Evolutionary conservation across 331 rosid species (phyloP).

Genomic region (Quercus lobata): DNA sequence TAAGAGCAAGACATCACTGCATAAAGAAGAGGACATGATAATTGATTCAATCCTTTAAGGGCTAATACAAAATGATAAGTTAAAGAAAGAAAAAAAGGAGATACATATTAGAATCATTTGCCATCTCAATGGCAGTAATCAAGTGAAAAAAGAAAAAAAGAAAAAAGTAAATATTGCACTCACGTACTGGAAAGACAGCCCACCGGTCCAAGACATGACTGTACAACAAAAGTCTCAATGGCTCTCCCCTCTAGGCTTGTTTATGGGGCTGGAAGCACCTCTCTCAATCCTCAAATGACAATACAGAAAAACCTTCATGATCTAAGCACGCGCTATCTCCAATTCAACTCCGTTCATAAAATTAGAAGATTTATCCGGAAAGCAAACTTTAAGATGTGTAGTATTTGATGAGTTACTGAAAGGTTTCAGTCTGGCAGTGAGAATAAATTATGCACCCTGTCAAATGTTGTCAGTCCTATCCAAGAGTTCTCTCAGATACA

Average conservation of each 20-base stretch:
- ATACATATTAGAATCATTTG: constrained; percentile 1
- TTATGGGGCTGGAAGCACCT: constrained; percentile 16
- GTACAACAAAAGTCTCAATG: constrained; percentile 27
- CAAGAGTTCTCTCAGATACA: constrained; percentile 34
- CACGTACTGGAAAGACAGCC: constrained; percentile 8
- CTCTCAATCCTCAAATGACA: constrained; percentile 33
- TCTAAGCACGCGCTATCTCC: constrained; percentile 27
- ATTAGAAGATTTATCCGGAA: constrained; percentile 20
- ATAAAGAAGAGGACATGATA: background rate
- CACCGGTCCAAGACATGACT: constrained; percentile 15
- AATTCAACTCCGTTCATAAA: constrained; percentile 33
- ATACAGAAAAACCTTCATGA: constrained; percentile 24
- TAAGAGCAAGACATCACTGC: background rate
- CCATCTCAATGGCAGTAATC: constrained; percentile 13
- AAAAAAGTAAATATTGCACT: constrained; percentile 2
- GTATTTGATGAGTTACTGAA: constrained; percentile 35
- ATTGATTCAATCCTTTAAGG: background rate
- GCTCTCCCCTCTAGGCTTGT: constrained; percentile 22
- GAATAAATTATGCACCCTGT: constrained; percentile 24
- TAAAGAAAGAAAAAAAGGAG: background rate
- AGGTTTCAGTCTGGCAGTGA: constrained; percentile 23
- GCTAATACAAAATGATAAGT: background rate
- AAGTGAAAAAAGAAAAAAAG: background rate
- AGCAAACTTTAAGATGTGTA: constrained; percentile 35
- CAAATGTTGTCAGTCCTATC: constrained; percentile 40